Base-by-base conservation (phyloP, 345 rosid species). In the Combretum micranthum region DNA sequence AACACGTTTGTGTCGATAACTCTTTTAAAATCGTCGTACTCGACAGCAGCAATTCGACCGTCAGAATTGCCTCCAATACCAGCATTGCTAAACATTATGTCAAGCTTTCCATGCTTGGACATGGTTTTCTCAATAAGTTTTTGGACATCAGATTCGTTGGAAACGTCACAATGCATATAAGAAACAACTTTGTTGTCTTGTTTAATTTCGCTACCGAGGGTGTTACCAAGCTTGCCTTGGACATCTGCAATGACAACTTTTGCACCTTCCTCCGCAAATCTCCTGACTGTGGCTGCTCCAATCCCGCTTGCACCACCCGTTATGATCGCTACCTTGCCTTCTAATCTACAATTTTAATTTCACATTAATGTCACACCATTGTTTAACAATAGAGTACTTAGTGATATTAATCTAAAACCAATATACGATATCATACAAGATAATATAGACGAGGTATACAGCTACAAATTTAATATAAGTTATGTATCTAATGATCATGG, bases 251-350 rank as follows among this genome's bases (percentile, higher is more conserved):
- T 59, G 3, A 75, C 39, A 5, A 75, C 76, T 63, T 55, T 64
- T 17, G 74, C 76, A 0, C 71, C 80, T 2, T 71, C 66, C 4
- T 45, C n/a, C n/a, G 20, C 55, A 7, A 68, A 76, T 11, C 52
- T 57, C 32, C 59, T 72, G 4, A 57, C 67, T 0, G 67, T 52
- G 55, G 56, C 55, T 52, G 59, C 62, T 0, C 76, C 80, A 0
- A 68, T 53, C 44, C 75, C 71, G 8, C 71, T 61, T 0, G 73
- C 73, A 0, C 71, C 74, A 0, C 71, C 74, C 0, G 77, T 76
- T 5, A 76, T 65, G 32, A 72, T 0, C 0, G 77, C 77, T 3
- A 72, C 74, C 58, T 76, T 72, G 12, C 74, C 77, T 53, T 63
- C 57, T 13, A 75, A 59, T 53, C 76, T 71, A 58, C 39, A 32